These are phyloP conservation scores for Magnusiomyces sp. DNA, from an alignment of 1,139 yeast species.

Conservation along the genomic window DNA sequence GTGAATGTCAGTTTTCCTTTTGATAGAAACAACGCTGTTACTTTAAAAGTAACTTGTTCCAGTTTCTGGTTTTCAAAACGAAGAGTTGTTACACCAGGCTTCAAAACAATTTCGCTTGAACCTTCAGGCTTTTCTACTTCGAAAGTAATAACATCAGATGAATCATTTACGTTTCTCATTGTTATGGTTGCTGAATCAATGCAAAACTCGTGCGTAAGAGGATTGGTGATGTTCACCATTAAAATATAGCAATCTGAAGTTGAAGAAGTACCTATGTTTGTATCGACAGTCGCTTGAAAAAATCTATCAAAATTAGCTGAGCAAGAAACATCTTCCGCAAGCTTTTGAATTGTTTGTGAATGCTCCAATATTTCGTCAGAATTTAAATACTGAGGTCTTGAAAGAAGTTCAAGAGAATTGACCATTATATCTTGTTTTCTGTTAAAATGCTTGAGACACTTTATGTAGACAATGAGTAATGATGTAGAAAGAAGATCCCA, in stretches of 20 bases:
- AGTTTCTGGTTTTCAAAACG: constrained; percentile 21
- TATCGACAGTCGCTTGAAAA: constrained; percentile 10
- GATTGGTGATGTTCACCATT: constrained; percentile 11
- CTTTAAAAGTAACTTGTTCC: constrained; percentile 24
- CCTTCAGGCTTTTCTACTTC: constrained; percentile 6
- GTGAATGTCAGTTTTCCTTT: constrained; percentile 21
- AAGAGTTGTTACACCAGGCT: constrained; percentile 8
- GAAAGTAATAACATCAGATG: constrained; percentile 11
- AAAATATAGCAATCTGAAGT: constrained; percentile 10
- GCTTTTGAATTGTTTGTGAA: constrained; percentile 17
- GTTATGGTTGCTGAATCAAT: constrained; percentile 13
- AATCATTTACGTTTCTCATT: constrained; percentile 12
- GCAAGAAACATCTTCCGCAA: constrained; percentile 11
- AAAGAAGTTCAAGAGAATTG: constrained; percentile 28
- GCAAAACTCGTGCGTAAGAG: constrained; percentile 11
- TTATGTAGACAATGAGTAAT: constrained; percentile 56
- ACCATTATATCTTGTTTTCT: constrained; percentile 22
- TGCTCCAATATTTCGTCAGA: constrained; percentile 16
- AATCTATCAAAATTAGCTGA: constrained; percentile 10
- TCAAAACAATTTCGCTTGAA: constrained; percentile 7
- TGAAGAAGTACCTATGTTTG: constrained; percentile 4
- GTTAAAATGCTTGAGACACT: constrained; percentile 50
- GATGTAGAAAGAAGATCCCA: constrained; percentile 51
- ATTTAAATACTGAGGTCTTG: constrained; percentile 20
- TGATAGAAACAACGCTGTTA: constrained; percentile 20